Percentiles rank a stretch among this genome's conserved stretches.
These are phyloP conservation scores for Pythium oligandrum DNA, from an alignment of 352 stramenopile species.

Conservation along the genomic window DNA sequence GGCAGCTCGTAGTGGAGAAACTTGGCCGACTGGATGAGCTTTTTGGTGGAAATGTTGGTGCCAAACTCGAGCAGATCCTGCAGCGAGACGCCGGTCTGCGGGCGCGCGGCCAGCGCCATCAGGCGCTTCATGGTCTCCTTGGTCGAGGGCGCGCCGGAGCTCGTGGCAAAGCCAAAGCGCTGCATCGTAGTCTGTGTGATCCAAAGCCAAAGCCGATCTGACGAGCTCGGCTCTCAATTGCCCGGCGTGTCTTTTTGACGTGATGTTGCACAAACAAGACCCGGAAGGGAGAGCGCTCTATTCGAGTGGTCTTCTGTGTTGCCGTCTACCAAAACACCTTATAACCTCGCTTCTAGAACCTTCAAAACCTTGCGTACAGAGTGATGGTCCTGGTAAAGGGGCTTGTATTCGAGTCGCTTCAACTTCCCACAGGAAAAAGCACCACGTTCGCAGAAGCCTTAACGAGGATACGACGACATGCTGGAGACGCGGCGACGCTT, in stretches of 20 bases:
- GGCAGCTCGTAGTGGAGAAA: constrained; percentile 98
- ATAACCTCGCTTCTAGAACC: not conserved
- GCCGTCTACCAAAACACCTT: constrained; percentile 5
- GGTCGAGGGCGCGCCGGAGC: constrained; percentile 11
- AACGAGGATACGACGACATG: constrained; percentile 19
- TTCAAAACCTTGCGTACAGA: constrained; percentile 15
- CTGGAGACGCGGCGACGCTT: constrained; percentile 59
- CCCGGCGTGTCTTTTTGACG: no score
- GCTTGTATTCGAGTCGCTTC: no score
- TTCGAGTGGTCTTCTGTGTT: no score
- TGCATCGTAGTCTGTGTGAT: not conserved
- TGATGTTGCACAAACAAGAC: constrained; percentile 18
- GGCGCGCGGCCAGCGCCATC: constrained; percentile 58
- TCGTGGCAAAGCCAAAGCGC: constrained; percentile 25
- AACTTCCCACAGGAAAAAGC: no score
- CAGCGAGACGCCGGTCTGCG: constrained; percentile 83
- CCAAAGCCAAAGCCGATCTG: no score
- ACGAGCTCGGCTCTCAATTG: no score
- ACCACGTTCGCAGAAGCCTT: not conserved
- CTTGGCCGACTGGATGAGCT: constrained; percentile 89
- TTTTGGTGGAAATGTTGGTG: constrained; percentile 70
- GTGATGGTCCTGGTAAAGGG: no score
- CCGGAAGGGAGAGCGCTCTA: no score
- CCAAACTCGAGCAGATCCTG: constrained; percentile 88
- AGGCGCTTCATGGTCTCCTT: constrained; percentile 54